phyloP scores from a whole-genome alignment of 1,284 basidiomycete genomes.

The Earliella scabrosa region DNA sequence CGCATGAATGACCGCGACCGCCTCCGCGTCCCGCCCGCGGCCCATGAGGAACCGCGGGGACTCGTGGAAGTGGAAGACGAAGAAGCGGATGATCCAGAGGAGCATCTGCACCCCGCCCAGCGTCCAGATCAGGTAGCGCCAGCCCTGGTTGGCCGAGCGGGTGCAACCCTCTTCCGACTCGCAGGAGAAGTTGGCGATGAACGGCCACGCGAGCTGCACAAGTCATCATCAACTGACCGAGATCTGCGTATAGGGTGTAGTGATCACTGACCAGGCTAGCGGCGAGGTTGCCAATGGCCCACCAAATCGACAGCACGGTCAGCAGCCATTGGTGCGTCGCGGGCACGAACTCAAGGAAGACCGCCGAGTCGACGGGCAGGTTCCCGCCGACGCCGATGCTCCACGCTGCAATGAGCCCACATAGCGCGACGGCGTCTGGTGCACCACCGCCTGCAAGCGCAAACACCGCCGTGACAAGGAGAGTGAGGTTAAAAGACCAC shows the following conservation, averaged over 20 bases:
- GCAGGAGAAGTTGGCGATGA: conserved; percentile 65
- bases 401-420: conserved; percentile 56
- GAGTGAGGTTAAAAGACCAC: conserved; percentile 75
- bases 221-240: no score
- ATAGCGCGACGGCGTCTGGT: conserved; percentile 53
- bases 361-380: conserved; percentile 76
- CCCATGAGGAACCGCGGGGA: conserved; percentile 77
- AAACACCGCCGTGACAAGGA: conserved; percentile 71
- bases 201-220: conserved; percentile 55
- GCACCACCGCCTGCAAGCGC: conserved; percentile 63
- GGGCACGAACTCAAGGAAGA: conserved; percentile 71
- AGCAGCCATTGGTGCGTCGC: conserved; percentile 63
- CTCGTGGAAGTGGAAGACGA: conserved; percentile 72
- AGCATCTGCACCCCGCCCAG: conserved; percentile 64
- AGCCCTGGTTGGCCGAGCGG: conserved; percentile 61
- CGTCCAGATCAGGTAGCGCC: conserved; percentile 68
- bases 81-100: conserved; percentile 69
- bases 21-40: conserved; percentile 69
- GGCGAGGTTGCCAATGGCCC: conserved; percentile 65
- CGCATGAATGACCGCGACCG: conserved; percentile 67
- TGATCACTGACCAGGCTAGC: conserved; percentile 59
- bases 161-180: conserved; percentile 40
- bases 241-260: no score
- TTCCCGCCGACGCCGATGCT: conserved; percentile 74
- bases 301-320: conserved; percentile 65